phyloP scores from a whole-genome alignment of 306 rosid genomes.

The Prunus salicina region DNA sequence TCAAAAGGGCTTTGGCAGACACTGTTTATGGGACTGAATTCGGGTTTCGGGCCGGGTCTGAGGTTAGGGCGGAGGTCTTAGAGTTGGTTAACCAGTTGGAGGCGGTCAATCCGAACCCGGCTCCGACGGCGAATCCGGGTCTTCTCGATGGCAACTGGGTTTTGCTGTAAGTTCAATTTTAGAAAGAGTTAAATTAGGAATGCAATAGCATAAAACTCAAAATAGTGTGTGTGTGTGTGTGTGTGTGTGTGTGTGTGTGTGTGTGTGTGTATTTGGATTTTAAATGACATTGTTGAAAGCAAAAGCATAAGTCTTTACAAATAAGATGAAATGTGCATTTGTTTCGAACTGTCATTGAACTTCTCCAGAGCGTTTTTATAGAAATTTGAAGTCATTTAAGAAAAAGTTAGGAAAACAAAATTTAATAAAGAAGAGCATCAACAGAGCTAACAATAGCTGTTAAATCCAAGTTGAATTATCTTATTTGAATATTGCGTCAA shows the following conservation, averaged over 20 bases:
- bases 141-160: constrained; percentile 87
- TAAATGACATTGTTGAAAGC: neutral
- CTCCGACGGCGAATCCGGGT: constrained; percentile 61
- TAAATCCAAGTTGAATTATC: neutral
- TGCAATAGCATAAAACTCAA: neutral
- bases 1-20: constrained; percentile 81
- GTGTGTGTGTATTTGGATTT: neutral
- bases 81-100: constrained; percentile 89
- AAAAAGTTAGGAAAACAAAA: neutral
- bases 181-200: neutral
- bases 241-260: too few relatives aligned
- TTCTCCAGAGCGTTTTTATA: neutral
- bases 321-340: neutral
- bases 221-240: too few relatives aligned
- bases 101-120: constrained; percentile 69
- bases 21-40: constrained; percentile 75
- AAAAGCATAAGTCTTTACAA: neutral
- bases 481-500: neutral
- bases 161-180: constrained; percentile 65
- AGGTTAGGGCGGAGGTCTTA: constrained; percentile 78
- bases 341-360: neutral
- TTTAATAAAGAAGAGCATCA: too few relatives aligned
- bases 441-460: too few relatives aligned
- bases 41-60: constrained; percentile 77
- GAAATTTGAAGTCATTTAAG: neutral